Base-by-base conservation (phyloP, 306 rosid genomes). In the Albizia julibrissin region DNA sequence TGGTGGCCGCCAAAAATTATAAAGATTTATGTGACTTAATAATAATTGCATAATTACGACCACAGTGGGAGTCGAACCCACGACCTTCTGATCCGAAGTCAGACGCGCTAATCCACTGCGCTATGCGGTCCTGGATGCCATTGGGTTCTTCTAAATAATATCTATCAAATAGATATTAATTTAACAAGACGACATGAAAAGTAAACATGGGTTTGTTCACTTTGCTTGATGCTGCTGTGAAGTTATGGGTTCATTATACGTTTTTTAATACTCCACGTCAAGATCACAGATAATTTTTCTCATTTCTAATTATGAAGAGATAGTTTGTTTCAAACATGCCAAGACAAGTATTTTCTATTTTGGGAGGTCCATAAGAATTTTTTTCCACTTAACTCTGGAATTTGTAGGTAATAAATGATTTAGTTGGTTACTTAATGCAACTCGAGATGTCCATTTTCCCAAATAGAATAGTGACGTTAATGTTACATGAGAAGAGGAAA, bases 21-120 rank as follows among this genome's bases (percentile, higher is more conserved):
- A 37, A 5, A 37, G 40, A 37, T 37, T 37, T 37, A 37, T 37
- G 40, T 37, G 40, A 47, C 15, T 47, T 15, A 15, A 47, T 2
- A 3, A 9, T 34, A 66, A 15, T 12, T 15, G 0, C 8, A 5
- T 1, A 26, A 47, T 6, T 0, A 11, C 78, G 78, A 74, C 78
- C 78, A 74, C 78, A 52, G 67, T 74, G 78, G 78, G 65, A 74
- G 78, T 74, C 78, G 66, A 74, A 74, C 65, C 65, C 78, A 49
- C 65, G 66, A 74, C 78, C 78, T 74, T 74, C 67, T 74, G 68
- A 75, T 75, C 79, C 79, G 68, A 75, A 75, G 79, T 75, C 79
- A 75, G 79, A 75, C 79, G 68, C 79, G 68, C 79, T 54, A 75
- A 75, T 75, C 79, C 79, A 75, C 79, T 56, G 79, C 68, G 68